Conservation (phyloP, 441 rosid genomes). For the Bocquillonia castaneifolia region DNA sequence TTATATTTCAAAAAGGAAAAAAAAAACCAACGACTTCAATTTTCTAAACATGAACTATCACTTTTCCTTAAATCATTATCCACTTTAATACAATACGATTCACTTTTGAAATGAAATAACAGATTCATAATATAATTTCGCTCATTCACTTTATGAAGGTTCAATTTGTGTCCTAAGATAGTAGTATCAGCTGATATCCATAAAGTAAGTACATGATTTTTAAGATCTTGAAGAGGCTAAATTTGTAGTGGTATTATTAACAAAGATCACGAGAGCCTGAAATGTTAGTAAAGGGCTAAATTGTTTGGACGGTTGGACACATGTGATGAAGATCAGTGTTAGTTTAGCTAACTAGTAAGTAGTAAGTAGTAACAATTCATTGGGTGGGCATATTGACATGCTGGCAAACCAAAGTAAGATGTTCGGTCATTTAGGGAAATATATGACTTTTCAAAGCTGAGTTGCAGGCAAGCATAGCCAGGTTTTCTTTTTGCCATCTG, state of each 20-base stretch:
- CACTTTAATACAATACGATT: no score
- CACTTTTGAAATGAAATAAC: no score
- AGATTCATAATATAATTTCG: no score
- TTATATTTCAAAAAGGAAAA: no score
- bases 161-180: no score
- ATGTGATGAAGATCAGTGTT: constrained; percentile 11
- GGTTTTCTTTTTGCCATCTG: not conserved
- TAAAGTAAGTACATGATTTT: not conserved
- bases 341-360: not conserved
- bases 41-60: no score
- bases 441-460: not conserved
- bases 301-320: constrained; percentile 3
- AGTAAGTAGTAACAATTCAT: not conserved
- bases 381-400: constrained; percentile 10
- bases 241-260: not conserved
- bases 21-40: no score
- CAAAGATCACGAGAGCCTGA: constrained; percentile 9
- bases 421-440: not conserved
- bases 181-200: no score
- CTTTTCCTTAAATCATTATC: no score
- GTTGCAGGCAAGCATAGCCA: no score
- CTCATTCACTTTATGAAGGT: no score
- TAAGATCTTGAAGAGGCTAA: not conserved
- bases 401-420: not conserved
- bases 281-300: not conserved